Conservation (phyloP, 257 asterid species). For the Capsicum baccatum region DNA sequence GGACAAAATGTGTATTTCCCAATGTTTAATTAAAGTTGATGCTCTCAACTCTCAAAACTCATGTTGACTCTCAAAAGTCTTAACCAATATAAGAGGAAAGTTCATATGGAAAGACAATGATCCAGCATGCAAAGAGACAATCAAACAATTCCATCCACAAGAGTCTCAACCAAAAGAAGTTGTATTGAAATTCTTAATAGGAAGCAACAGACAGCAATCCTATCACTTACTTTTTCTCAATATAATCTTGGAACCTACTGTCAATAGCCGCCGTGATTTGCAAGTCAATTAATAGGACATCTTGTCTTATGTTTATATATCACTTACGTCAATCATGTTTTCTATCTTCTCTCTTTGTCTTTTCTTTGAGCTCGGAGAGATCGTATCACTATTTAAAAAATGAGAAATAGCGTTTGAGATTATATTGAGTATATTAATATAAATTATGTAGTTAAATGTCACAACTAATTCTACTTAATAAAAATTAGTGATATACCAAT, state of each 20-base stretch:
- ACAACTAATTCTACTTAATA: too few relatives aligned
- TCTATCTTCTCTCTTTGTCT: not conserved
- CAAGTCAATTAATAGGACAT: not conserved
- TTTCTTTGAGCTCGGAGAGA: not conserved
- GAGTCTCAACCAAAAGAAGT: not conserved
- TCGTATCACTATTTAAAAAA: too few relatives aligned
- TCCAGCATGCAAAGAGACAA: not conserved
- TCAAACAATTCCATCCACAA: not conserved
- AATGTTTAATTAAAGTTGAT: not conserved
- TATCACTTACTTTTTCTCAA: not conserved
- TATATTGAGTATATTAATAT: too few relatives aligned
- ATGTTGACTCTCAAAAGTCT: not conserved
- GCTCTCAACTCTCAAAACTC: not conserved
- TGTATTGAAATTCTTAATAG: not conserved
- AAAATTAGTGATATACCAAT: not conserved
- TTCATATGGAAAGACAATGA: not conserved
- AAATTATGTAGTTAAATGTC: not conserved
- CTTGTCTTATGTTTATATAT: not conserved
- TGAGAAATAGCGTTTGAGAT: too few relatives aligned
- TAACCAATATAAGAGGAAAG: not conserved
- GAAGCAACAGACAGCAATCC: not conserved
- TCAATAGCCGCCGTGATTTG: not conserved
- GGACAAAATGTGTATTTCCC: not conserved
- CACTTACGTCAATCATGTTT: not conserved
- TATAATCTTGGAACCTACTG: not conserved